These are phyloP conservation scores for Cladorrhinum samala DNA, from an alignment of 495 filamentous ascomycete species.

Conservation along the genomic window DNA sequence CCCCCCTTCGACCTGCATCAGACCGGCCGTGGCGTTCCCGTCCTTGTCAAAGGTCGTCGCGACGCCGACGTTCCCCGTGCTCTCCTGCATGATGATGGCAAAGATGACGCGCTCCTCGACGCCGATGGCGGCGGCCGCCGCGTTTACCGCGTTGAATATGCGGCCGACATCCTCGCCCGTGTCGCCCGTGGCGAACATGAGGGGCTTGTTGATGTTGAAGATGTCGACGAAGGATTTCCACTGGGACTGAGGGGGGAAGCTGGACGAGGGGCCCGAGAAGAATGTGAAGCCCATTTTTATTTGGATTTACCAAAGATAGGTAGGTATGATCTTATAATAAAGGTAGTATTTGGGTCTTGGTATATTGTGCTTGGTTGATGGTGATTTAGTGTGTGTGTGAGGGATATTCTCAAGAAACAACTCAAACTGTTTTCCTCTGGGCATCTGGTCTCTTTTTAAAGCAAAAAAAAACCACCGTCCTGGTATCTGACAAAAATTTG, in stretches of 20 bases:
- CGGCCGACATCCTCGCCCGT: conserved; percentile 30
- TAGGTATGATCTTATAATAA: too few species aligned
- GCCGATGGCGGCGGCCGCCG: conserved; percentile 25
- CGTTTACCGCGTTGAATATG: conserved; percentile 28
- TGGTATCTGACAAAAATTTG: too few species aligned
- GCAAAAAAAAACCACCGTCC: too few species aligned
- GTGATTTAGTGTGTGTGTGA: not conserved
- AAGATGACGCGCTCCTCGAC: conserved; percentile 41
- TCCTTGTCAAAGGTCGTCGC: conserved; percentile 28
- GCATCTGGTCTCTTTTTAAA: too few species aligned
- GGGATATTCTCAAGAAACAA: too few species aligned
- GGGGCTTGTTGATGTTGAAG: conserved; percentile 32
- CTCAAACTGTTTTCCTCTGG: too few species aligned
- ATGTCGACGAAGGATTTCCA: conserved; percentile 35
- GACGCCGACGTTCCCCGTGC: conserved; percentile 36
- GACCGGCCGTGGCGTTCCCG: conserved; percentile 28
- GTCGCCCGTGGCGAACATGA: conserved; percentile 29
- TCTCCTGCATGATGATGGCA: conserved; percentile 41
- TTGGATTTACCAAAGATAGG: not conserved
- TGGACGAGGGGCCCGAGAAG: conserved; percentile 30
- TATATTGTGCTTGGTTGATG: too few species aligned
- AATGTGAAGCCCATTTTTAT: conserved; percentile 9
- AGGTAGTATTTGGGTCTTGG: too few species aligned
- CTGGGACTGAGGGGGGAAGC: conserved; percentile 28
- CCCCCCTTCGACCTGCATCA: conserved; percentile 33